Percentiles rank a stretch among this genome's conserved stretches.
phyloP scores from a whole-genome alignment of 495 filamentous ascomycete genomes.

The Cercophora sp. region DNA sequence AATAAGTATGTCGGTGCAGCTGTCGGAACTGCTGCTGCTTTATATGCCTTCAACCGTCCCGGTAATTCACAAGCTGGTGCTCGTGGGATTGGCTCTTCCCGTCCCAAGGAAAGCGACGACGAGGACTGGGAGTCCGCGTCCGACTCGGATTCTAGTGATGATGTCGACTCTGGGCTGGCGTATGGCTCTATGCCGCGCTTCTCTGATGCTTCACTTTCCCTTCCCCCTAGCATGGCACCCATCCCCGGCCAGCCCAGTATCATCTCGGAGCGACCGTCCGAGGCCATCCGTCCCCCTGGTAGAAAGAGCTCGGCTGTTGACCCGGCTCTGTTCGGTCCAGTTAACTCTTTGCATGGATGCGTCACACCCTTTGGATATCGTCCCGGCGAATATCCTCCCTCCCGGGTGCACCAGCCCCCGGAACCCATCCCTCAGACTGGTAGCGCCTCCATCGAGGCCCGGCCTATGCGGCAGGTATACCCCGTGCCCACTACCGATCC shows the following conservation, averaged over 20 bases:
- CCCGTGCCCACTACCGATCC: conserved; percentile 62
- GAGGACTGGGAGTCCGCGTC: conserved; percentile 45
- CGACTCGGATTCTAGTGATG: conserved; percentile 38
- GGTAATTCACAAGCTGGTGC: conserved; percentile 21
- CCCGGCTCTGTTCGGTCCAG: conserved; percentile 49
- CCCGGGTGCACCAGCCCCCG: neutral
- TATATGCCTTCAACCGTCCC: conserved; percentile 35
- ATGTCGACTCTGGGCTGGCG: conserved; percentile 40
- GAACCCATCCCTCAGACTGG: conserved; percentile 21
- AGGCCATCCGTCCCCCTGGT: conserved; percentile 29
- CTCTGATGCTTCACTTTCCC: conserved; percentile 25
- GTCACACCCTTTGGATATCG: conserved; percentile 50
- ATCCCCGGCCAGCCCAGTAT: conserved; percentile 13
- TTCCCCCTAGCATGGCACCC: conserved; percentile 17
- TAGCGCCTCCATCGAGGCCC: conserved; percentile 33
- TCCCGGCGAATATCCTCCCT: conserved; percentile 22
- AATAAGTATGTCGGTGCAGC: conserved; percentile 23
- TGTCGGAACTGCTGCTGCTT: conserved; percentile 33
- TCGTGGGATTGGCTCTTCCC: conserved; percentile 38
- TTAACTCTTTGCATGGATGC: conserved; percentile 48
- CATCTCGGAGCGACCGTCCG: conserved; percentile 22
- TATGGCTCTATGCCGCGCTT: conserved; percentile 39
- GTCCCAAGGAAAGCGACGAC: conserved; percentile 32
- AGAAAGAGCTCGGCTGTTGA: conserved; percentile 49
- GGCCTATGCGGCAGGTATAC: conserved; percentile 35